Conservation (phyloP, 768 basidiomycete genomes). For the Daedaleopsis sinensis region DNA sequence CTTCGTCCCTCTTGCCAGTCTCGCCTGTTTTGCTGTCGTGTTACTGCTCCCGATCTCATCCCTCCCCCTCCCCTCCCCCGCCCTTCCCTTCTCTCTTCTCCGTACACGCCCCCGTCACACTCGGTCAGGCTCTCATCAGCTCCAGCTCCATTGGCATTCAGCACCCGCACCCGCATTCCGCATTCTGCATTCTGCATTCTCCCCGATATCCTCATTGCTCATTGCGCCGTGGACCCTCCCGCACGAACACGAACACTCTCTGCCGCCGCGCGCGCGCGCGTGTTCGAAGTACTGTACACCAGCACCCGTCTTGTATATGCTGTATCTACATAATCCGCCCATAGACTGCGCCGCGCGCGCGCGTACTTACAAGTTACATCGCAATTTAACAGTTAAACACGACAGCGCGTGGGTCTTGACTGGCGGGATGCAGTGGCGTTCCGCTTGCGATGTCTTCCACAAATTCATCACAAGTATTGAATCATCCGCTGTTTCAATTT, state of each 20-base stretch:
- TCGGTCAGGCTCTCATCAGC: not conserved
- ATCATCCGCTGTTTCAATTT: no score
- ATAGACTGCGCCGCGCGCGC: constrained; percentile 14
- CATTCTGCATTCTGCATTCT: no score
- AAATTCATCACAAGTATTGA: no score
- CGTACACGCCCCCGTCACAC: not conserved
- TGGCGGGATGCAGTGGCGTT: no score
- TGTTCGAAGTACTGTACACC: constrained; percentile 14
- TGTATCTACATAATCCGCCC: constrained; percentile 18
- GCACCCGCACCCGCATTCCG: not conserved
- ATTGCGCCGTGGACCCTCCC: no score
- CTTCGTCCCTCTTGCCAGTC: not conserved
- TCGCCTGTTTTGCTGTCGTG: not conserved
- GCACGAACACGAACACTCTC: constrained; percentile 5
- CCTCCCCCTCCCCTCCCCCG: not conserved
- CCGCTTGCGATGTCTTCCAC: not conserved
- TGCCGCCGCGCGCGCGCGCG: not conserved
- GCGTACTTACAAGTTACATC: not conserved
- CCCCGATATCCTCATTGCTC: not conserved
- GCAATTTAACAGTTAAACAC: not conserved
- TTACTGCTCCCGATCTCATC: not conserved
- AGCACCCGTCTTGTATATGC: constrained; percentile 16
- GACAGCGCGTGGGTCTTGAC: no score
- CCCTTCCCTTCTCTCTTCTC: not conserved
- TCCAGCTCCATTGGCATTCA: not conserved